Evolutionary conservation across 2,329 filamentous ascomycete genomes (phyloP), one percentile per base, ranked within the genome.

Genomic region (Emericellopsis atlantica): DNA sequence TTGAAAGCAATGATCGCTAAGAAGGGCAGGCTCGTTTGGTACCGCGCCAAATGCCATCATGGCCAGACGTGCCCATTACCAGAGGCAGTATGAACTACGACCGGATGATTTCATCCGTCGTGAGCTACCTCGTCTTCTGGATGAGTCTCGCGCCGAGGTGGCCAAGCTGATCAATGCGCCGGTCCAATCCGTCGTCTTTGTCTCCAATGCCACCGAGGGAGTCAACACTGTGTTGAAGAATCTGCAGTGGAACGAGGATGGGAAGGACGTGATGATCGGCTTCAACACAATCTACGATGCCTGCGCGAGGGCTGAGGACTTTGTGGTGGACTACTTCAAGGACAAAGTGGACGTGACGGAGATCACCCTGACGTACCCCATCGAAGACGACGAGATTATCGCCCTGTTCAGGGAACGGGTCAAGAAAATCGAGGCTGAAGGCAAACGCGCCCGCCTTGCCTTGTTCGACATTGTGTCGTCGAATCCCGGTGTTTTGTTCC

Each of bases 151-250:
- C 24, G 46, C 72, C 72, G 79, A 79, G 4, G 63, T 89, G 5
- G 81, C 84, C 1, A 56, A 64, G 21, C 52, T 86, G 18, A 64
- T 95, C 45, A 74, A 84, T 45, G 81, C 74, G 0, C 77, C 81
- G 0, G 54, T 66, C 1, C 69, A 80, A 9, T 77, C 79, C 9
- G 65, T 84, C 32, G 87, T 94, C 1, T 81, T 93, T 47, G 78
- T 94, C 1, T 66, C 74, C 43, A 95, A 95, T 56, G 86, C 88
- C 11, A 93, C 86, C 0, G 80, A 74, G 0, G 85, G 76, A 21
- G 61, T 88, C 37, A 90, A 92, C 61, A 84, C 79, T 0, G 75
- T 94, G 5, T 70, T 95, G n/a, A 76, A 81, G 34, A 89, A 83
- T 54, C 59, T 95, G 2, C 53, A 56, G 2, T 94, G 80, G 70